Conservation (phyloP, 305 asterid species). For the Fraxinus paxiana region DNA sequence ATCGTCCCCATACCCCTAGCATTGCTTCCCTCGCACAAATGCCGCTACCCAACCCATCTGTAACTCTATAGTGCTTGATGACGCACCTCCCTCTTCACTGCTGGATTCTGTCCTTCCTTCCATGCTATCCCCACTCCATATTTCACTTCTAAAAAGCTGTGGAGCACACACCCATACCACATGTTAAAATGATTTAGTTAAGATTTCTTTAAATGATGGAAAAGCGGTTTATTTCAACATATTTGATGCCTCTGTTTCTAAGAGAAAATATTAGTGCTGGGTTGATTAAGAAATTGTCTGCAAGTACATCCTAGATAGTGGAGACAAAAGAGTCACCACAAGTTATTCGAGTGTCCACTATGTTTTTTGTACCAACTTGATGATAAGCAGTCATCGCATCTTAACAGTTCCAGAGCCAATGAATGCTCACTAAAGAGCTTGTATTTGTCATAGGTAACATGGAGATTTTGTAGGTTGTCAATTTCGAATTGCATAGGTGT, state of each 20-base stretch:
- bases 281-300: neutral
- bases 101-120: neutral
- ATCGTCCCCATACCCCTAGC: neutral
- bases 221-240: neutral
- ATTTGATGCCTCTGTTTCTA: neutral
- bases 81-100: slow-evolving; percentile 3
- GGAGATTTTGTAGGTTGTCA: neutral
- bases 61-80: neutral
- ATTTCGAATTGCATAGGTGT: neutral
- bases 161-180: neutral
- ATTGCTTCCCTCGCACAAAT: neutral
- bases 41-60: neutral
- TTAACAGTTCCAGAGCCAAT: neutral
- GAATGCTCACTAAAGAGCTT: neutral
- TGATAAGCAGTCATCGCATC: neutral
- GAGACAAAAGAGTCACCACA: neutral
- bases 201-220: neutral
- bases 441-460: neutral
- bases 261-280: neutral
- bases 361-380: neutral
- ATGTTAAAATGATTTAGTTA: neutral
- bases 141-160: neutral
- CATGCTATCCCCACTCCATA: neutral
- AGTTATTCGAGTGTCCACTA: neutral
- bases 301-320: neutral